Base-by-base conservation (phyloP, 2,329 filamentous ascomycete genomes). In the Colletotrichum spinosum region DNA sequence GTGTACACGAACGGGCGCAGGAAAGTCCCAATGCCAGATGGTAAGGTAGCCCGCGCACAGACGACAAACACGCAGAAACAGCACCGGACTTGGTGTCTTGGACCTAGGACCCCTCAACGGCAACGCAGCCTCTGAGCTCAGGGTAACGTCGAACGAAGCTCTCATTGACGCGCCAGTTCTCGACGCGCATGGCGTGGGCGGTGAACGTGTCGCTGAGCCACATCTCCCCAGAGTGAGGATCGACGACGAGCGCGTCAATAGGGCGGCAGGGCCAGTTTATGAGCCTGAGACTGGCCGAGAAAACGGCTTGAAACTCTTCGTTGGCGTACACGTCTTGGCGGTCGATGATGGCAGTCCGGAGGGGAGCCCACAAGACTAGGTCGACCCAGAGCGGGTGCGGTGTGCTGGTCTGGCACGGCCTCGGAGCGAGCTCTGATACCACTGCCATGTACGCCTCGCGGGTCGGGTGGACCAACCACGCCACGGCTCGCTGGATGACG, bases 301-400 rank as follows among this genome's bases (percentile, higher is more conserved):
- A 80, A 44, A 76, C 51, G 57, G 72, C 70, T 45, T 73, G 72
- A 48, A 80, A 80, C 55, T 80, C 77, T 3, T 74, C 71, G 8
- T 74, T 80, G 45, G 73, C 74, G 60, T 80, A 81, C 5, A 73
- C 54, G 13, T 74, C 71, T 60, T 77, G 79, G 25, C 74, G 74
- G 51, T 74, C 70, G 33, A 78, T 77, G 51, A 77, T 70, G 45
- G 70, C 73, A 55, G 77, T 75, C 60, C 77, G 76, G 34, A 81
- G 67, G 41, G 72, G 70, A 33, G 71, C 70, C 74, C 75, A 78
- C 11, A 76, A 60, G 17, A 76, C 60, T 7, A 75, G 70, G 56
- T 77, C 71, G 38, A 81, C 71, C 73, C 76, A 77, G 48, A 73
- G 71, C 9, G 68, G 68, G 60, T 77, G 76, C 7, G 70, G 68